These are phyloP conservation scores for Sungouiozyma intestinalis DNA, from an alignment of 805 yeast genomes.

Conservation along the genomic window DNA sequence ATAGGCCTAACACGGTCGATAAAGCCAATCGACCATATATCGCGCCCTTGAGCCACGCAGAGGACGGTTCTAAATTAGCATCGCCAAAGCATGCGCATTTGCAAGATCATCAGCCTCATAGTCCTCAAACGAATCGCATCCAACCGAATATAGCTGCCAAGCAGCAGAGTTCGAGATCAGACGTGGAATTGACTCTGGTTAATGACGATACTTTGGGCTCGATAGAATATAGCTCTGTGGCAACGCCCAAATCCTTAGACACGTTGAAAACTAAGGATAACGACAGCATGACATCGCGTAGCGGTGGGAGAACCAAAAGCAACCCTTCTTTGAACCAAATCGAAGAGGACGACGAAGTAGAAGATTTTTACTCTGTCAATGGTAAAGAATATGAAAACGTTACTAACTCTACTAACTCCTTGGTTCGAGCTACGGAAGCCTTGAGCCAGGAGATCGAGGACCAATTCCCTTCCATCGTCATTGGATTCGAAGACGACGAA, in stretches of 20 bases:
- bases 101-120: constrained; percentile 8
- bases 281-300: not conserved
- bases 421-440: constrained; percentile 1
- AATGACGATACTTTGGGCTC: not conserved
- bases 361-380: constrained; percentile 1
- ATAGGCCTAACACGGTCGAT: not conserved
- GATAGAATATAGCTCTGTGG: not conserved
- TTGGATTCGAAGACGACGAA: constrained; percentile 13
- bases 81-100: constrained; percentile 8
- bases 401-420: not conserved
- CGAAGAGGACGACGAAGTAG: constrained; percentile 25
- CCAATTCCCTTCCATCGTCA: constrained; percentile 19
- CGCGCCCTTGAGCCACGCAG: not conserved
- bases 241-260: not conserved
- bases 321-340: constrained; percentile 27
- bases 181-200: not conserved
- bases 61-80: not conserved
- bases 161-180: not conserved
- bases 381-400: not conserved
- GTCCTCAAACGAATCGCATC: not conserved
- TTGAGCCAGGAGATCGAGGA: constrained; percentile 9
- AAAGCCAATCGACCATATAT: not conserved
- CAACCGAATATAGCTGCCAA: not conserved
- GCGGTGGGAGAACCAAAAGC: constrained; percentile 9
- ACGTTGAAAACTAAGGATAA: not conserved